phyloP scores from a whole-genome alignment of 805 yeast species.

The Candida broadrunensis region DNA sequence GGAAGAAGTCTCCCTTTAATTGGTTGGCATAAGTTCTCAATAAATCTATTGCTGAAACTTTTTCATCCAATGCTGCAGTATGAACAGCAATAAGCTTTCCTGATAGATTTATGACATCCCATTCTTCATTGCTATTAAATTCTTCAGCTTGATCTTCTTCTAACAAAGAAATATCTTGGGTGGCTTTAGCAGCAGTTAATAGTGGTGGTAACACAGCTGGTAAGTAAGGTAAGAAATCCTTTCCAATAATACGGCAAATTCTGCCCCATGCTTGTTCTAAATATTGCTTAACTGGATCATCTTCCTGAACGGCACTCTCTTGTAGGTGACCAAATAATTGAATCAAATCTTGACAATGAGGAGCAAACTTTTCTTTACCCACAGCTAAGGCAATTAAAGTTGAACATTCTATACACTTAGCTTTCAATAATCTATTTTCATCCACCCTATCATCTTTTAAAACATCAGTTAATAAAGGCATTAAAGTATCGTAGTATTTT shows the following conservation, averaged over 20 bases:
- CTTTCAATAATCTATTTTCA: conserved; percentile 77
- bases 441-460: conserved; percentile 74
- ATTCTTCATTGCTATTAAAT: conserved; percentile 79
- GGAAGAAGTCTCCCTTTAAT: conserved; percentile 76
- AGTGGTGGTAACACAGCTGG: conserved; percentile 89
- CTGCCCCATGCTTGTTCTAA: conserved; percentile 96
- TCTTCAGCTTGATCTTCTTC: conserved; percentile 88
- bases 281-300: conserved; percentile 84
- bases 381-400: conserved; percentile 93
- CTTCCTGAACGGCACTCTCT: conserved; percentile 53
- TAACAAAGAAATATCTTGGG: conserved; percentile 83
- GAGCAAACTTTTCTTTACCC: conserved; percentile 82
- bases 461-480: conserved; percentile 83
- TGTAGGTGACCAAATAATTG: conserved; percentile 73
- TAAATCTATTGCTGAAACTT: conserved; percentile 87
- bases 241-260: conserved; percentile 80
- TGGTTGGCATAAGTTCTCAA: conserved; percentile 81
- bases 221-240: conserved; percentile 79
- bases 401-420: conserved; percentile 94
- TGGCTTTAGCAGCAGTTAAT: conserved; percentile 77
- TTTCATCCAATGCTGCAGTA: conserved; percentile 91
- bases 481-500: conserved; percentile 90
- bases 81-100: conserved; percentile 95
- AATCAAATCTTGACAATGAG: conserved; percentile 72
- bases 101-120: conserved; percentile 89